phyloP scores from a whole-genome alignment of 352 stramenopile species.

The Saprolegnia diclina region DNA sequence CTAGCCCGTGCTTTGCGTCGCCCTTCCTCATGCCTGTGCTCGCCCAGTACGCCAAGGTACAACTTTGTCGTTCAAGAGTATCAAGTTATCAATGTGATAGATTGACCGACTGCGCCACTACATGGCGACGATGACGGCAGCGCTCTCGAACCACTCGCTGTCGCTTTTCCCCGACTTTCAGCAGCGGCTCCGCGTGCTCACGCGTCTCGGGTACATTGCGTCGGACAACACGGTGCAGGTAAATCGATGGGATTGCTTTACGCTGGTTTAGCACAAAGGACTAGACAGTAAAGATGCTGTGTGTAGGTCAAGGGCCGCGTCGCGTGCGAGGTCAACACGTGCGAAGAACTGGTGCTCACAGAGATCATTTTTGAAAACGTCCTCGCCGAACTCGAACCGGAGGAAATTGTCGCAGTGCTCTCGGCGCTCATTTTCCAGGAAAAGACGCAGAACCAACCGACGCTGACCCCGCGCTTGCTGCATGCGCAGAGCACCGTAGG shows the following conservation, averaged over 20 bases:
- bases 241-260: no score
- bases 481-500: conserved; percentile 84
- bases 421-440: conserved; percentile 97
- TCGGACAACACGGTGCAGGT: conserved; percentile 47
- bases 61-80: neutral
- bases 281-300: no score
- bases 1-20: conserved; percentile 20
- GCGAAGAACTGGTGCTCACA: conserved; percentile 96
- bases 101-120: conserved; percentile 73
- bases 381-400: conserved; percentile 92
- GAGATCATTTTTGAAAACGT: conserved; percentile 99
- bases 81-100: conserved; percentile 33
- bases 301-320: conserved; percentile 96
- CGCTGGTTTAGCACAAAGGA: no score
- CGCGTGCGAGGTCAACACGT: conserved; percentile 98
- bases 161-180: conserved; percentile 97
- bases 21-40: conserved; percentile 21
- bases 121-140: conserved; percentile 30
- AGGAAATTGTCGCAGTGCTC: conserved; percentile 95
- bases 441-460: conserved; percentile 77
- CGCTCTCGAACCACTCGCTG: conserved; percentile 74
- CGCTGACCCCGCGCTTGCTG: conserved; percentile 59
- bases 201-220: conserved; percentile 92
- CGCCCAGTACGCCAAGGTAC: conserved; percentile 21
- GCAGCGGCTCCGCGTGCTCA: conserved; percentile 89